Conservation (phyloP, 2,329 filamentous ascomycete genomes). For the Trichoderma koningiopsis region DNA sequence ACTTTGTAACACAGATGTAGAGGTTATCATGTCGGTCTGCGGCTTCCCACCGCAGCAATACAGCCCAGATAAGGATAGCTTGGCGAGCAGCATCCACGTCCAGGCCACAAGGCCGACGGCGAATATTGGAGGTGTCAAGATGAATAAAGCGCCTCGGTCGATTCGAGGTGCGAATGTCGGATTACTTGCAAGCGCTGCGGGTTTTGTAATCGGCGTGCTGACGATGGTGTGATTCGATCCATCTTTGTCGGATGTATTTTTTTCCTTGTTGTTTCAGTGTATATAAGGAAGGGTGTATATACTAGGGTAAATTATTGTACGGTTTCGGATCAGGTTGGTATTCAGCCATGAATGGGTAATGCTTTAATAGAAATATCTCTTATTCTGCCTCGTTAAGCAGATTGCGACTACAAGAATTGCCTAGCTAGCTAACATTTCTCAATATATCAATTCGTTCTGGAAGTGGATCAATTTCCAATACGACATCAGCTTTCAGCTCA, state of each 20-base stretch:
- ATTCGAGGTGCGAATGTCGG: not conserved
- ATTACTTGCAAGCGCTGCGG: not conserved
- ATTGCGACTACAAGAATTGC: not conserved
- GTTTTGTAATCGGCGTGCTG: not conserved
- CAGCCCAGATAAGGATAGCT: constrained; percentile 35
- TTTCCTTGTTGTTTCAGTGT: not conserved
- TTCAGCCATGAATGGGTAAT: not conserved
- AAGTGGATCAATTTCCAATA: too few species aligned
- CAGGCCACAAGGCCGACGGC: constrained; percentile 36
- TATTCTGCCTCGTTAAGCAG: not conserved
- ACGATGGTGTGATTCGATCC: constrained; percentile 13
- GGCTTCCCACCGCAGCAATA: constrained; percentile 39
- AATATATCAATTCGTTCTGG: not conserved
- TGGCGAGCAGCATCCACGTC: constrained; percentile 40
- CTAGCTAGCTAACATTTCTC: not conserved
- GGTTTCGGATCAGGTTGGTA: not conserved
- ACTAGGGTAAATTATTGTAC: not conserved
- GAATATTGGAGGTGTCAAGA: constrained; percentile 27
- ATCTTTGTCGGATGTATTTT: not conserved
- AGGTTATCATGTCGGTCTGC: constrained; percentile 42
- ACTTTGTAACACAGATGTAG: constrained; percentile 36
- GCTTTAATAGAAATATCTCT: not conserved
- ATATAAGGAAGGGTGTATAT: not conserved
- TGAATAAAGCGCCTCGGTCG: not conserved
- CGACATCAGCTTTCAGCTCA: not conserved